Evolutionary conservation across 306 rosid genomes (phyloP), one percentile per base, ranked within the genome.

Genomic region (Carpinus fangiana): DNA sequence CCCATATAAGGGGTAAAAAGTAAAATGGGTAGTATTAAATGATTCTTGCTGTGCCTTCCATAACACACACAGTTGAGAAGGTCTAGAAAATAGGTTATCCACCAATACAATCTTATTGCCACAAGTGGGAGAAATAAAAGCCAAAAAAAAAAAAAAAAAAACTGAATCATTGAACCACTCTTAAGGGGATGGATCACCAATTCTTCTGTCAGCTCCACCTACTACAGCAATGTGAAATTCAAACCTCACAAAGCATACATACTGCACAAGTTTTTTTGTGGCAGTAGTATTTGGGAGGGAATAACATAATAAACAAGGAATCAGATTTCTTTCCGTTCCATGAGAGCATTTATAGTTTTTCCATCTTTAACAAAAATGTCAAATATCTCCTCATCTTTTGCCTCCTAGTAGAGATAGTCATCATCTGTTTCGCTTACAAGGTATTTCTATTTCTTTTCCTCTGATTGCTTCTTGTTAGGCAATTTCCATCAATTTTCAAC

Each of bases 391-490:
- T 36, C 26, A n/a, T 66, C 26, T 66, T 66, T 66, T 18, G 17
- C 8, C 70, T 46, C 69, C 64, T 43, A 53, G 10, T 76, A 75
- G 47, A 48, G 36, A 66, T 75, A 23, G 71, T 31, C 43, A 66
- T 41, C 50, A 66, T 18, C 13, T 0, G 31, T 41, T 66, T 41
- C 72, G 23, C 50, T 8, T 8, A 18, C 3, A 26, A 66, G 54
- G 8, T 14, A 59, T 55, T 52, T 61, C 60, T 21, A 46, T n/a
- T 48, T 59, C 52, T 64, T 62, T 79, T 79, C 26, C 51, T 45
- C 28, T 45, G 69, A 18, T 75, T 60, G 64, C 71, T 80, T 82
- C 61, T 68, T 65, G 59, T 56, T 82, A 66, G 62, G 56, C 73
- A 59, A 16, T 70, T 74, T 66, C 56, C 78, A 72, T 68, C 50